phyloP scores from a whole-genome alignment of 2,329 filamentous ascomycete genomes.

The Neofusicoccum umdonicola region DNA sequence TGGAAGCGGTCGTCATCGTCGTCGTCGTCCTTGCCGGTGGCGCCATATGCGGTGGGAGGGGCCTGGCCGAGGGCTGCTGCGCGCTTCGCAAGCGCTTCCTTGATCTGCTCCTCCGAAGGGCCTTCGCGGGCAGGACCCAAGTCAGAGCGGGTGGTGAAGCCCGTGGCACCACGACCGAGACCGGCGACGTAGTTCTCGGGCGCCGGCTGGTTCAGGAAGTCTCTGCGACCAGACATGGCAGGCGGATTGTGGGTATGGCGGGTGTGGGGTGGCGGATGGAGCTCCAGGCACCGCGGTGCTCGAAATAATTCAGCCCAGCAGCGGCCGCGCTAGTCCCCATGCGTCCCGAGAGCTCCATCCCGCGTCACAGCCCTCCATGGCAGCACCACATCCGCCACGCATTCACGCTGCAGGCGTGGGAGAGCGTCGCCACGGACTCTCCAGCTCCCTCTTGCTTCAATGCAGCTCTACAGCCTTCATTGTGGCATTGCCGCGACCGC shows the following conservation, averaged over 20 bases:
- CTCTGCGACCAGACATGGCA: conserved; percentile 65
- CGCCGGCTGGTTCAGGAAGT: conserved; percentile 81
- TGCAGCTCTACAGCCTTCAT: no score
- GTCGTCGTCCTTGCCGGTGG: conserved; percentile 65
- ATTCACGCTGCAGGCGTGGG: no score
- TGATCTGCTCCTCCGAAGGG: conserved; percentile 96
- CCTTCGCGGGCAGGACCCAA: conserved; percentile 92
- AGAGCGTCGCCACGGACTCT: no score
- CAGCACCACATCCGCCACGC: no score
- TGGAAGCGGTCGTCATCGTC: conserved; percentile 81
- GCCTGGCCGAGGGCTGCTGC: conserved; percentile 75
- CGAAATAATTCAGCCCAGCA: conserved; percentile 12
- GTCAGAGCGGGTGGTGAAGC: conserved; percentile 96
- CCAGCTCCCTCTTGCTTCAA: not conserved
- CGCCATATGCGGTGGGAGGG: conserved; percentile 72
- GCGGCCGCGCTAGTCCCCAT: not conserved
- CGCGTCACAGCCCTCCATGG: not conserved
- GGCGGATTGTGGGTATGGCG: not conserved
- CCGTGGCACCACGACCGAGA: conserved; percentile 94
- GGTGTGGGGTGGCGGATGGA: conserved; percentile 5
- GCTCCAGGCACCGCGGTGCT: not conserved
- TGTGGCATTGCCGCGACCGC: no score
- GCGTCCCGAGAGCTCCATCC: not conserved
- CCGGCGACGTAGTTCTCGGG: conserved; percentile 74
- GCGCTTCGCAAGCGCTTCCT: conserved; percentile 92